These are phyloP conservation scores for Fusarium anthophilum DNA, from an alignment of 2,329 filamentous ascomycete species.

Conservation along the genomic window DNA sequence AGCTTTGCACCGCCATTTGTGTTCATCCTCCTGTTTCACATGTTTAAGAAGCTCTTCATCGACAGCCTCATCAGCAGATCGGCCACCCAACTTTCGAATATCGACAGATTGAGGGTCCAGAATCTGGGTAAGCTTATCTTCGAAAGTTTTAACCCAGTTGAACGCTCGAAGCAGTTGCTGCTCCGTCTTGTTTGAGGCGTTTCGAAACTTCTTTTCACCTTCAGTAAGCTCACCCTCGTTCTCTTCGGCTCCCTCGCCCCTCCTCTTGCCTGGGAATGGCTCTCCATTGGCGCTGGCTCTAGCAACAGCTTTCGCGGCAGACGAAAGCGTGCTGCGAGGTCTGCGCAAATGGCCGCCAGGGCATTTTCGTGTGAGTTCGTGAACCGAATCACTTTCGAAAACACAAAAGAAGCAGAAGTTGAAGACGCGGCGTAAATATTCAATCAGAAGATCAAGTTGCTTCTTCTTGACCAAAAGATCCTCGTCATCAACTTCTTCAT, in stretches of 20 bases:
- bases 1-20: slow-evolving; percentile 96
- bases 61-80: slow-evolving; percentile 83
- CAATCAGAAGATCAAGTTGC: slow-evolving; percentile 92
- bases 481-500: slow-evolving; percentile 91
- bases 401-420: slow-evolving; percentile 99
- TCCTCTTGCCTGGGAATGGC: slow-evolving; percentile 85
- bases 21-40: slow-evolving; percentile 97
- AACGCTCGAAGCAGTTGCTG: slow-evolving; percentile 94
- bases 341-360: slow-evolving; percentile 96
- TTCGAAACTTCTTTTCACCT: slow-evolving; percentile 78
- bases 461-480: slow-evolving; percentile 94
- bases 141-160: slow-evolving; percentile 99
- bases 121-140: slow-evolving; percentile 94
- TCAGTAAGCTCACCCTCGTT: slow-evolving; percentile 59
- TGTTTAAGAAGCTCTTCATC: slow-evolving; percentile 87
- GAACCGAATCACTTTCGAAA: slow-evolving; percentile 96
- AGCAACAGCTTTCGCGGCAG: slow-evolving; percentile 84
- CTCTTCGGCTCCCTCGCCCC: slow-evolving; percentile 70
- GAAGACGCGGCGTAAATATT: slow-evolving; percentile 95
- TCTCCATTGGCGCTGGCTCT: slow-evolving; percentile 84
- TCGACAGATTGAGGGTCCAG: slow-evolving; percentile 90
- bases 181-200: slow-evolving; percentile 78
- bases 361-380: slow-evolving; percentile 95
- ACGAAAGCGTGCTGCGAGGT: slow-evolving; percentile 85
- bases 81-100: slow-evolving; percentile 89